Base-by-base conservation (phyloP, 257 asterid genomes). In the Eustoma russellianum region DNA sequence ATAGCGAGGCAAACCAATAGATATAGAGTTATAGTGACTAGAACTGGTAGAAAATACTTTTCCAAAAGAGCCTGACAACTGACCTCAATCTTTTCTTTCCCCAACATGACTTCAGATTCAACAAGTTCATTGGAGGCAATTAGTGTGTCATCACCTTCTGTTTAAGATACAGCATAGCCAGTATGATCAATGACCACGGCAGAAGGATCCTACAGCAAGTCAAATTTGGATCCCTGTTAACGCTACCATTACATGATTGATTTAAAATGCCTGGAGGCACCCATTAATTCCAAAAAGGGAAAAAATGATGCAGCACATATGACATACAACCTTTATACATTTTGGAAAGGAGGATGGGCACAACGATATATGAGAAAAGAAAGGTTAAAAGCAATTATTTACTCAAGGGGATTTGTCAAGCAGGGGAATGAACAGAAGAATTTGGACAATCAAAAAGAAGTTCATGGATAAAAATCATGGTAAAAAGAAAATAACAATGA, bases 131-230 rank as follows among this genome's bases (percentile, higher is more conserved):
- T 77, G 41, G 85, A 71, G 2, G 93, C 89, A 73, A 85, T 67
- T 54, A 85, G 64, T 40, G 85, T 77, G 64, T 79, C 93, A 62
- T 82, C 95, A 59, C 95, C 93, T 65, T 69, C 89, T 48, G 72
- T 66, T 66, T 74, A 76, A 17, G 89, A 79, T 65, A 78, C 71
- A 46, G 93, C 89, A 70, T 67, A 79, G 65, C 82, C 68, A 47
- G 77, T 58, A 64, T 85, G 95, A 71, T 85, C 95, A 48, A 82
- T 65, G 46, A 79, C 86, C 71, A 78, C 41, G 8, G 85, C 79
- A 59, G 89, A 73, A 53, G 85, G 62, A 69, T 80, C 95, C 95
- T 85, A 54, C 34, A 24, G 18, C 48, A 10, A 47, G 43, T n/a
- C 0, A 33, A 55, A 7, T n/a, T n/a, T n/a, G n/a, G n/a, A 3